Percentiles rank a stretch among this genome's conserved stretches.
Evolutionary conservation across 2,329 filamentous ascomycete genomes (phyloP).

Genomic region (Knufia petricola): DNA sequence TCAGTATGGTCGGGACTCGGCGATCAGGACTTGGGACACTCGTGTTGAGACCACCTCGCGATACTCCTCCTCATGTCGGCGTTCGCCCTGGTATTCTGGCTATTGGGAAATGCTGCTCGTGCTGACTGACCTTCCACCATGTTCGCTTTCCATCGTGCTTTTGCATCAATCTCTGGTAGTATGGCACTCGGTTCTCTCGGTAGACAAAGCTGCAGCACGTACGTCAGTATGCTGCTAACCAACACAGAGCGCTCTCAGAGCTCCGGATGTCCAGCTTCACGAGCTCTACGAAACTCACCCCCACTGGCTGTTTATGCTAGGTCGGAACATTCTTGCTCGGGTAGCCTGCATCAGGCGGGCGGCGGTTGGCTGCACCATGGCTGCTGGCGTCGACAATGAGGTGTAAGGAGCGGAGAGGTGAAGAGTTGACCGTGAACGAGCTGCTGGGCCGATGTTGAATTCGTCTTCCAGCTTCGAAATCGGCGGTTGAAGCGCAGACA

Average conservation of each 20-base stretch:
- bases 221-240: neutral
- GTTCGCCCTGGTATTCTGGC: too few relatives aligned
- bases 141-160: conserved; percentile 55
- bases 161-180: conserved; percentile 60
- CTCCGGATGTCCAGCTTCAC: too few relatives aligned
- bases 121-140: conserved; percentile 55
- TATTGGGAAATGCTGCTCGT: too few relatives aligned
- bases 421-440: neutral
- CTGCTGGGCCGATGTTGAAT: neutral
- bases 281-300: too few relatives aligned
- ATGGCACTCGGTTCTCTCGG: conserved; percentile 58
- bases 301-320: conserved; percentile 14
- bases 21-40: too few relatives aligned
- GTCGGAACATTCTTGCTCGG: conserved; percentile 20
- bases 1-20: too few relatives aligned
- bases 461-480: neutral
- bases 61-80: too few relatives aligned
- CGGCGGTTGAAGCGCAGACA: neutral
- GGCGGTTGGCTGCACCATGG: conserved; percentile 23
- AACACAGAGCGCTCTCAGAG: too few relatives aligned
- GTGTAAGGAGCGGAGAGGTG: conserved; percentile 4
- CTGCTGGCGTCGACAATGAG: neutral
- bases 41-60: too few relatives aligned
- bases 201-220: conserved; percentile 39
- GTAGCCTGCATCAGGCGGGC: conserved; percentile 24